Conservation (phyloP, 192 early-diverging fungal species). For the Coemansia sp. region DNA sequence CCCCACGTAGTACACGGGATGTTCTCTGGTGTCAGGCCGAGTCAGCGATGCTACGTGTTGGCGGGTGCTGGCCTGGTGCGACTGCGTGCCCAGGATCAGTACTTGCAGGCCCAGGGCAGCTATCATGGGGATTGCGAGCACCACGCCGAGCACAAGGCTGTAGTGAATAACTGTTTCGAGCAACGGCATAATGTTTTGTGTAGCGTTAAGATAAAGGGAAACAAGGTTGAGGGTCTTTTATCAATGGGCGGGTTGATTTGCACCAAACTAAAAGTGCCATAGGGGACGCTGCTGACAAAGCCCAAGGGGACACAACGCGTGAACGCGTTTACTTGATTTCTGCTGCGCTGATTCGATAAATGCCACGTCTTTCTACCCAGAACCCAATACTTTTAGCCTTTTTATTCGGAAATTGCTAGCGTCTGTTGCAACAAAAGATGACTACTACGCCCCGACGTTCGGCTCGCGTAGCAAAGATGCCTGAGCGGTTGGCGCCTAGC, state of each 20-base stretch:
- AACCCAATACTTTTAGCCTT: not conserved
- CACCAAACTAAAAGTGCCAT: not conserved
- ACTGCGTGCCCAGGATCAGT: constrained; percentile 29
- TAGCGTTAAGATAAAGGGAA: not conserved
- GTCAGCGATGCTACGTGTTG: constrained; percentile 12
- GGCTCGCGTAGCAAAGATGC: constrained; percentile 33
- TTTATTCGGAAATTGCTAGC: too few relatives aligned
- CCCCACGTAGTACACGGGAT: constrained; percentile 58
- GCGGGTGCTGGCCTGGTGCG: constrained; percentile 18
- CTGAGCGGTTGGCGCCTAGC: constrained; percentile 30
- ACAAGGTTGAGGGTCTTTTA: not conserved
- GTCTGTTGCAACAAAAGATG: constrained; percentile 7
- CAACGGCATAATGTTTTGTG: constrained; percentile 14
- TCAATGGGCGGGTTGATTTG: not conserved
- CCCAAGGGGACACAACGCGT: constrained; percentile 3
- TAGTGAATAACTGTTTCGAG: constrained; percentile 26
- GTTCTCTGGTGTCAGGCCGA: constrained; percentile 26
- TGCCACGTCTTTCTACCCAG: not conserved
- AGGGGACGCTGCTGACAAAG: constrained; percentile 5
- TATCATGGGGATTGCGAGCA: constrained; percentile 14
- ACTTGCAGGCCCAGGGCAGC: constrained; percentile 21
- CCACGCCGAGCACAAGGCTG: constrained; percentile 21
- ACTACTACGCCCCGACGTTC: constrained; percentile 40
- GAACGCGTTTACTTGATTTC: not conserved
- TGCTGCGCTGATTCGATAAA: not conserved